Evolutionary conservation across 129 eudicot genomes (phyloP), one percentile per base, ranked within the genome.

Genomic region (Tagetes patula): DNA sequence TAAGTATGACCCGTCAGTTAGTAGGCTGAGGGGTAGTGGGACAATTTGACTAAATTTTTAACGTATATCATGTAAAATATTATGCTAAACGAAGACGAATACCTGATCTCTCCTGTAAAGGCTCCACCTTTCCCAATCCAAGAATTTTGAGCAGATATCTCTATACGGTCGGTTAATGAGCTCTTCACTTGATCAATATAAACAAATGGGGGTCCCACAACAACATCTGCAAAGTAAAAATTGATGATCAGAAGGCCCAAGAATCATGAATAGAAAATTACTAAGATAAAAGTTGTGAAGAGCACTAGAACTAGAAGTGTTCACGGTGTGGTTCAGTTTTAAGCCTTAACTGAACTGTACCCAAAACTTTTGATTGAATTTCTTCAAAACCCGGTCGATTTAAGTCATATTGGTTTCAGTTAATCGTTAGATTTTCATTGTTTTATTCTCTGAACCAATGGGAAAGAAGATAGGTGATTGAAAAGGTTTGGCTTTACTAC

Each of bases 51-150:
- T 43, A 20, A n/a, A 47, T 12, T 50, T 46, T 49, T 37, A 4
- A 50, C 47, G 54, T 3, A 12, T 53, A 46, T 46, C 70, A 56
- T 64, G 70, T 42, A 20, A 76, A 48, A 41, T 36, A 12, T 64
- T 69, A 45, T 58, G 30, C 49, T 66, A 48, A 9, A 52, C 39
- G 46, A 46, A 53, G 41, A 73, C n/a, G 64, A 77, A 48, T 41
- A 87, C 98, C 98, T 90, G 86, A 94, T 94, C 77, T 94, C 98
- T 62, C 98, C 97, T 0, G 98, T 94, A 67, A 87, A 94, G 52
- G 96, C 98, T 75, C 98, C 98, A 72, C 98, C 98, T 71, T 94
- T 94, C n/a, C 96, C 96, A 45, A 79, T 90, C 98, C 98, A 94
- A 78, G 92, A 94, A 81, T 94, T 94, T 76, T 90, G 98, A 60